Percentiles rank a stretch among this genome's conserved stretches.
Conservation (phyloP, 306 rosid genomes). For the Hippophae tibetana region DNA sequence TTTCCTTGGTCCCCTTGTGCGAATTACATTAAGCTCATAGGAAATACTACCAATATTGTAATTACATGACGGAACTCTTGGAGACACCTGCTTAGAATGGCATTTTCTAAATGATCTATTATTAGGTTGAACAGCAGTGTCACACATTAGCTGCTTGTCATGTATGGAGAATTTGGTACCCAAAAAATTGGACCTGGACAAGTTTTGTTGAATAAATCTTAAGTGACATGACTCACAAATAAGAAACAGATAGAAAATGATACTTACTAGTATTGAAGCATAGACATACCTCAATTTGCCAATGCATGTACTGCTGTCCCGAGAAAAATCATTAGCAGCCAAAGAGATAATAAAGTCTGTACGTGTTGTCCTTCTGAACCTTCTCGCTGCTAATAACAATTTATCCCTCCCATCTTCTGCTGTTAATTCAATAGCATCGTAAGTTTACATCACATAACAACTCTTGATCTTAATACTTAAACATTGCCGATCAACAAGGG, state of each 20-base stretch:
- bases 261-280: neutral
- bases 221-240: neutral
- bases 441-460: neutral
- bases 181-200: slow-evolving; percentile 81
- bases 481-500: too few relatives aligned
- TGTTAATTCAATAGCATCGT: slow-evolving; percentile 28
- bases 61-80: slow-evolving; percentile 38
- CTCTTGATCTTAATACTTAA: neutral
- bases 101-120: slow-evolving; percentile 38
- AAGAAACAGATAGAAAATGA: slow-evolving; percentile 12
- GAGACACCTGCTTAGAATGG: slow-evolving; percentile 45
- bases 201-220: slow-evolving; percentile 18
- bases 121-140: slow-evolving; percentile 33
- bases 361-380: slow-evolving; percentile 62
- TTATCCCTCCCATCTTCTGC: slow-evolving; percentile 69
- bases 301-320: slow-evolving; percentile 42
- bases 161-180: slow-evolving; percentile 69
- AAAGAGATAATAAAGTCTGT: slow-evolving; percentile 68
- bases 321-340: slow-evolving; percentile 65
- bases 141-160: slow-evolving; percentile 50
- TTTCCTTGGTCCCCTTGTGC: slow-evolving; percentile 93
- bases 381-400: slow-evolving; percentile 70
- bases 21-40: slow-evolving; percentile 80
- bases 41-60: slow-evolving; percentile 50
- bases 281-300: slow-evolving; percentile 67